Evolutionary conservation across 768 basidiomycete genomes (phyloP).

Genomic region (Serendipita sp.): DNA sequence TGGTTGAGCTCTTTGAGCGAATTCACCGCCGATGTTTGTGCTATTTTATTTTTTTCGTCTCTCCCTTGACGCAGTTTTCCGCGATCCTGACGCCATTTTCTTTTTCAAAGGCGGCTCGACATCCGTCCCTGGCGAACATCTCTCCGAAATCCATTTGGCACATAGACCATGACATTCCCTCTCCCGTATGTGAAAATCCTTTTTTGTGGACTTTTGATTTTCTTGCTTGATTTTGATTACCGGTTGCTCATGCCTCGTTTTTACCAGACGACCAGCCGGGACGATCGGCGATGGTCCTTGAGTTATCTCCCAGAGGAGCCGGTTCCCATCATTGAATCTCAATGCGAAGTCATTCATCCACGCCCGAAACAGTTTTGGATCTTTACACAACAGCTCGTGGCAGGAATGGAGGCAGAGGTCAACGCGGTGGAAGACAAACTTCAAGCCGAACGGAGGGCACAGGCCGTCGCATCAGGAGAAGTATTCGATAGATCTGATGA

Average conservation of each 20-base stretch:
- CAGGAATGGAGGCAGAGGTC: neutral
- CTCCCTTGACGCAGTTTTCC: neutral
- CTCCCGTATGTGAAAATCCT: neutral
- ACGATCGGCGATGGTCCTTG: neutral
- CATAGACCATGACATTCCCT: neutral
- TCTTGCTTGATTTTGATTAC: neutral
- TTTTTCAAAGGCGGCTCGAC: neutral
- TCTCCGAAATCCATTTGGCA: conserved; percentile 4
- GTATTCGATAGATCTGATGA: neutral
- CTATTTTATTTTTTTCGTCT: neutral
- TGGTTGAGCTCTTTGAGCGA: neutral
- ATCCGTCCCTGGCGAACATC: neutral
- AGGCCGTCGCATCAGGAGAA: neutral
- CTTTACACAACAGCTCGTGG: neutral
- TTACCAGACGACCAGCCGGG: neutral
- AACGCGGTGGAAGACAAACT: neutral
- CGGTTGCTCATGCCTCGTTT: neutral
- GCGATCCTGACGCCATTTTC: neutral
- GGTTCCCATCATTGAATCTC: neutral
- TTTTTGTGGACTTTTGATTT: too few relatives aligned
- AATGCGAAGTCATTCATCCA: neutral
- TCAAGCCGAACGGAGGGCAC: neutral
- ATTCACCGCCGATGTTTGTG: neutral
- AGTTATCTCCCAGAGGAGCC: conserved; percentile 2
- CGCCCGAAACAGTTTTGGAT: neutral